Percentiles rank a stretch among this genome's conserved stretches.
These are phyloP conservation scores for Aureobasidium melanogenum DNA, from an alignment of 2,329 filamentous ascomycete genomes.

Conservation along the genomic window DNA sequence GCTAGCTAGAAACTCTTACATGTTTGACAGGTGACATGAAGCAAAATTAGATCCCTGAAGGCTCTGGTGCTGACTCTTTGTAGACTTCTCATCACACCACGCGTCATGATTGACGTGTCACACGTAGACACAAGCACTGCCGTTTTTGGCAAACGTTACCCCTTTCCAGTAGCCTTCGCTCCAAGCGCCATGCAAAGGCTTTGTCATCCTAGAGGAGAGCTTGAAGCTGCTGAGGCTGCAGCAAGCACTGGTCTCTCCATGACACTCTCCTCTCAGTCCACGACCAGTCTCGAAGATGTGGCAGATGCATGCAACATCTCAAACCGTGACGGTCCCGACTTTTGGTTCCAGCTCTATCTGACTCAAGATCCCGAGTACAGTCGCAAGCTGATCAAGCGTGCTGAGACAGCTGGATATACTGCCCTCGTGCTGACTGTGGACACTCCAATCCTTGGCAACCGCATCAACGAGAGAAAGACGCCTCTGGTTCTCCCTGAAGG, in stretches of 20 bases:
- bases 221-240: conserved; percentile 23
- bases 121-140: conserved; percentile 32
- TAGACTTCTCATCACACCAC: conserved; percentile 21
- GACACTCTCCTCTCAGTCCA: conserved; percentile 22
- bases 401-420: conserved; percentile 23
- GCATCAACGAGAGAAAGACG: conserved; percentile 23
- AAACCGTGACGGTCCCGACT: conserved; percentile 14
- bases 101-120: conserved; percentile 32
- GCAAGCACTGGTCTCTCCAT: conserved; percentile 19
- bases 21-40: neutral
- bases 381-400: conserved; percentile 19
- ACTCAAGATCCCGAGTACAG: conserved; percentile 18
- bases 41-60: too few species aligned
- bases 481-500: conserved; percentile 14
- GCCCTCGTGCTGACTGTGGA: conserved; percentile 25
- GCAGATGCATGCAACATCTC: conserved; percentile 12
- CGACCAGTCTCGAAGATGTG: conserved; percentile 24
- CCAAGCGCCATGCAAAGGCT: conserved; percentile 25
- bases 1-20: neutral
- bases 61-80: neutral
- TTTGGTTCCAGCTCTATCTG: conserved; percentile 22
- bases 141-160: conserved; percentile 36
- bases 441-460: conserved; percentile 24
- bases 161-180: conserved; percentile 26
- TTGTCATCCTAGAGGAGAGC: conserved; percentile 22